Percentiles rank a stretch among this genome's conserved stretches.
Conservation (phyloP, 768 basidiomycete genomes). For the Xerocomellus intermedius region DNA sequence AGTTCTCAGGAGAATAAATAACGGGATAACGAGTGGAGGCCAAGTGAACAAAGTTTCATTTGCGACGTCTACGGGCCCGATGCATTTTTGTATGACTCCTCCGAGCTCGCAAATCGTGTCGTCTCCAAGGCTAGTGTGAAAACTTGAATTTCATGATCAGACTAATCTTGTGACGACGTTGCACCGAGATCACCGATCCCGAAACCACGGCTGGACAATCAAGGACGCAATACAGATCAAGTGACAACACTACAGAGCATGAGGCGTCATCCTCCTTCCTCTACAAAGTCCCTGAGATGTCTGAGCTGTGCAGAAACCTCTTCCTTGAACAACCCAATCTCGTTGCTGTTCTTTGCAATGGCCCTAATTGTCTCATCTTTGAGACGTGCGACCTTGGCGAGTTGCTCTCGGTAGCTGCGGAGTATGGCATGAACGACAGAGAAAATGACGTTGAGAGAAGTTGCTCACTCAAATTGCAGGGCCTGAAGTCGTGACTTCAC, state of each 20-base stretch:
- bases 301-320: slow-evolving; percentile 70
- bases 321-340: slow-evolving; percentile 79
- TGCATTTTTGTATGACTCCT: neutral
- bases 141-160: neutral
- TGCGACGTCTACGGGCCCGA: neutral
- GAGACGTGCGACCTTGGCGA: slow-evolving; percentile 69
- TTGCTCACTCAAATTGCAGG: slow-evolving; percentile 68
- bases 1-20: neutral
- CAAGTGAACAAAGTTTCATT: neutral
- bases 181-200: neutral
- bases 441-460: neutral
- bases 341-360: slow-evolving; percentile 81
- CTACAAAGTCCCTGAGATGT: slow-evolving; percentile 67
- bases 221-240: neutral
- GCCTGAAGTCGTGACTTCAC: slow-evolving; percentile 77
- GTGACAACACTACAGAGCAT: neutral
- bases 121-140: slow-evolving; percentile 1
- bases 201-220: neutral
- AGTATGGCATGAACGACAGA: slow-evolving; percentile 1
- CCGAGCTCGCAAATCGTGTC: neutral
- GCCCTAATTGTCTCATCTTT: slow-evolving; percentile 79
- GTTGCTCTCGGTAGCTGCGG: slow-evolving; percentile 71
- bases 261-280: slow-evolving; percentile 39
- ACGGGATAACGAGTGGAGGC: neutral
- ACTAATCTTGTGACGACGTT: neutral